phyloP scores from a whole-genome alignment of 495 filamentous ascomycete species.

The Trichoderma reesei region DNA sequence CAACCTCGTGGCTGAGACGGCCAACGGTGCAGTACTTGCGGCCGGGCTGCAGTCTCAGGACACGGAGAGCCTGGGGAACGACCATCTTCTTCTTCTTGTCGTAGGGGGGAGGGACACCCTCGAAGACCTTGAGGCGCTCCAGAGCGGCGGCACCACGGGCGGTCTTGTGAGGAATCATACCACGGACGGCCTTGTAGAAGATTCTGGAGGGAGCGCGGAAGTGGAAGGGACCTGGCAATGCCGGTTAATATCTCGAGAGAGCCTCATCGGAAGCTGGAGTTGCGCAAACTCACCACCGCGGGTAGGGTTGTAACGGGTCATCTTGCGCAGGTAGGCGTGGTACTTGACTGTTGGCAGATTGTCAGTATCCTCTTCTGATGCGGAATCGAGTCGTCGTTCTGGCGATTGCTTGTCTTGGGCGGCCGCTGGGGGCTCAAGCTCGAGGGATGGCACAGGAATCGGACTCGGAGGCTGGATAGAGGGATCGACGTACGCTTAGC shows the following conservation, averaged over 20 bases:
- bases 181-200: conserved; percentile 99
- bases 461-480: conserved; percentile 14
- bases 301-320: conserved; percentile 97
- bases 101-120: conserved; percentile 97
- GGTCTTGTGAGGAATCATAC: conserved; percentile 99
- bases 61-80: conserved; percentile 92
- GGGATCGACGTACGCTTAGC: conserved; percentile 84
- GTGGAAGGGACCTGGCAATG: conserved; percentile 79
- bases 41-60: conserved; percentile 90
- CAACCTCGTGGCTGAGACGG: conserved; percentile 93
- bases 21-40: conserved; percentile 99
- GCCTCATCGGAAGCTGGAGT: neutral
- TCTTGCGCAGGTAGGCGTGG: conserved; percentile 98
- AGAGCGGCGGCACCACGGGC: conserved; percentile 90
- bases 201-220: conserved; percentile 98
- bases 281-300: conserved; percentile 68
- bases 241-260: conserved; percentile 9
- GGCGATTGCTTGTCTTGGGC: conserved; percentile 2
- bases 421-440: neutral
- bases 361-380: conserved; percentile 11
- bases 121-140: conserved; percentile 98
- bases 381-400: conserved; percentile 3
- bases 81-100: conserved; percentile 99
- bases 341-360: conserved; percentile 75
- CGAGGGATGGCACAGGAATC: neutral